Evolutionary conservation across 768 basidiomycete genomes (phyloP), one percentile per base, ranked within the genome.

Genomic region (Lyophyllum atratum): DNA sequence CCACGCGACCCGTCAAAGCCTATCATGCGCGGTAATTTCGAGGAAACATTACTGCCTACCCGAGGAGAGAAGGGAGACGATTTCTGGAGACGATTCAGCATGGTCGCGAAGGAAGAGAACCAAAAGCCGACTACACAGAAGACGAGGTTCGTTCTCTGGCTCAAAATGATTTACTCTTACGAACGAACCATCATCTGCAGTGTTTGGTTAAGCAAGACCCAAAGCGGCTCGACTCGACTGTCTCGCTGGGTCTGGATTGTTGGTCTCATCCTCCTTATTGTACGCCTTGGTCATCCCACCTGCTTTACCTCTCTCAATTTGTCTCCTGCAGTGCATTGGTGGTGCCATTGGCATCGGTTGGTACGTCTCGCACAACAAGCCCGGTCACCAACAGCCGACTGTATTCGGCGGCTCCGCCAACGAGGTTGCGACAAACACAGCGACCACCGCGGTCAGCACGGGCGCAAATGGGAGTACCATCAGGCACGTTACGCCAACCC

Each of bases 11-110:
- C 59, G 40, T 52, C 75, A 17, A 70, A 75, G 54, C 74, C 80
- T 17, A 90, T 92, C 66, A 80, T 92, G 66, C 82, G 90, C 15
- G 83, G 88, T 5, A 78, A 85, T 49, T 76, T 76, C 1, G 91
- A 93, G 68, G 89, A 86, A 40, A 82, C 85, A 1, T 66, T 89
- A 2, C 68, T 92, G 8, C 86, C 89, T 1, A 76, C 76, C 39
- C 80, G 89, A 44, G 89, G 90, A 2, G 84, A 90, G 67, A 83
- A 80, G 48, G 89, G 90, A 0, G 90, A 93, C 64, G 88, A 92
- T 64, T 93, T 93, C 72, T 93, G 92, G 92, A 78, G 89, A 58
- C 79, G 92, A 37, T 93, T 93, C 72, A 90, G 87, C 59, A 91
- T 92, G 77, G 85, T 93, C 59, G 90, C 85, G 9, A 89, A 84